Evolutionary conservation across 2,329 filamentous ascomycete genomes (phyloP).

Genomic region (Elsinoe batatas): DNA sequence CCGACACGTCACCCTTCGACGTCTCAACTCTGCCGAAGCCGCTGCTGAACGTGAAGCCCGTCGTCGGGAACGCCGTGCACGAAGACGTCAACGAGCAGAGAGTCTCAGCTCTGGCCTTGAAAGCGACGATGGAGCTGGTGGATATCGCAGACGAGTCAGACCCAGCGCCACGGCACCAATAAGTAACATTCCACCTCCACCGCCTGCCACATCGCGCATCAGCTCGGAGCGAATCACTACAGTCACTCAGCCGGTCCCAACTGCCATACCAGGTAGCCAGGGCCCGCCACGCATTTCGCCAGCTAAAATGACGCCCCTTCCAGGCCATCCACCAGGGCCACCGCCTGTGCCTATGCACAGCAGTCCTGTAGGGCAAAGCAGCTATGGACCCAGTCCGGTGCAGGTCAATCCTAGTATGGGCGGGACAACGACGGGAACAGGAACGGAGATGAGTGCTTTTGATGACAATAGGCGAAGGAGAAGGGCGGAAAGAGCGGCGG

Average conservation of each 20-base stretch:
- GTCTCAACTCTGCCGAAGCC: conserved; percentile 53
- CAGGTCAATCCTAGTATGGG: conserved; percentile 26
- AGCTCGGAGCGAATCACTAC: not conserved
- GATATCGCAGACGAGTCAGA: conserved; percentile 15
- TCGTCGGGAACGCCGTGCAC: conserved; percentile 35
- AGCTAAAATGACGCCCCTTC: conserved; percentile 14
- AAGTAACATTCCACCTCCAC: conserved; percentile 23
- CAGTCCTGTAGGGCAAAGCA: conserved; percentile 11
- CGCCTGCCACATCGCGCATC: conserved; percentile 18
- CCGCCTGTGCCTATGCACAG: conserved; percentile 17
- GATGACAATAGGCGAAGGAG: conserved; percentile 44
- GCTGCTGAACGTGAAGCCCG: conserved; percentile 49
- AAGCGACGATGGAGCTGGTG: conserved; percentile 27
- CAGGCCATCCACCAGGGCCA: conserved; percentile 18
- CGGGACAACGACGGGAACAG: conserved; percentile 30
- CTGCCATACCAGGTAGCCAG: not conserved
- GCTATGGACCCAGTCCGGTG: conserved; percentile 20
- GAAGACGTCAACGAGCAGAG: conserved; percentile 23
- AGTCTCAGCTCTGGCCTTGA: conserved; percentile 30
- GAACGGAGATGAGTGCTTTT: conserved; percentile 36
- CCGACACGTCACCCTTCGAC: conserved; percentile 51
- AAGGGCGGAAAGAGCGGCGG: conserved; percentile 41
- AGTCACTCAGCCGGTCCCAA: not conserved
- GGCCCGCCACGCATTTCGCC: conserved; percentile 11
- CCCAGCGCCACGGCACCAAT: conserved; percentile 24